Conservation (phyloP, 768 basidiomycete species). For the Agaricus subrufescens region DNA sequence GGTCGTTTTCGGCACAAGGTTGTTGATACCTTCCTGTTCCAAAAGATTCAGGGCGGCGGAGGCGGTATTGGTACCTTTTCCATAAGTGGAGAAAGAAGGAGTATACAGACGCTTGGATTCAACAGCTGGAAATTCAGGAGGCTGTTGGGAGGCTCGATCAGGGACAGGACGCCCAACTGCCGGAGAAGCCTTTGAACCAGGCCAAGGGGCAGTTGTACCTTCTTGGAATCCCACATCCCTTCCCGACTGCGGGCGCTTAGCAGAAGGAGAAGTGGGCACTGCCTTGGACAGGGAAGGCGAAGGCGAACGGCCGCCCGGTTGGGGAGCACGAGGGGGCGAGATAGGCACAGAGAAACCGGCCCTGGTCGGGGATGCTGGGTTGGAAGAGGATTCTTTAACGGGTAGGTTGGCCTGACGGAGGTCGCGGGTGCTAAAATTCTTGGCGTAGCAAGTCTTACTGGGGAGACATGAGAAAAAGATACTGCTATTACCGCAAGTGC, state of each 20-base stretch:
- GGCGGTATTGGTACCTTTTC: conserved; percentile 6
- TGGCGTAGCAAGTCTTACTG: conserved; percentile 81
- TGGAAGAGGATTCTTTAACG: conserved; percentile 16
- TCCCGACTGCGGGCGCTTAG: too few relatives aligned
- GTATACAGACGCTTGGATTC: not conserved
- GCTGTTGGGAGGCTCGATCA: not conserved
- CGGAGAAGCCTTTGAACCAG: too few relatives aligned
- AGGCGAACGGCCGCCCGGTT: conserved; percentile 9
- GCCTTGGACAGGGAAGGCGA: conserved; percentile 3
- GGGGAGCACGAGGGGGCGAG: conserved; percentile 22
- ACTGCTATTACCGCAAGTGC: conserved; percentile 5
- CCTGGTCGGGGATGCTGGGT: conserved; percentile 15
- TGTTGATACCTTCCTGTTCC: conserved; percentile 17
- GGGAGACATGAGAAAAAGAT: not conserved
- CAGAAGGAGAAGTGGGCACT: conserved; percentile 11
- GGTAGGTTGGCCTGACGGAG: conserved; percentile 71
- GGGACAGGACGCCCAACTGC: too few relatives aligned
- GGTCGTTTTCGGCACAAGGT: conserved; percentile 36
- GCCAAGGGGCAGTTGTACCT: too few relatives aligned
- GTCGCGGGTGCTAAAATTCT: conserved; percentile 73
- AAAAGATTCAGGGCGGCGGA: conserved; percentile 13
- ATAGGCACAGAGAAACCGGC: conserved; percentile 18
- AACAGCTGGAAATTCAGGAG: not conserved
- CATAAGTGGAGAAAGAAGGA: not conserved
- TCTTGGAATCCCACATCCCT: too few relatives aligned